Conservation (phyloP, 805 yeast genomes). For the Ogataea saltuana region DNA sequence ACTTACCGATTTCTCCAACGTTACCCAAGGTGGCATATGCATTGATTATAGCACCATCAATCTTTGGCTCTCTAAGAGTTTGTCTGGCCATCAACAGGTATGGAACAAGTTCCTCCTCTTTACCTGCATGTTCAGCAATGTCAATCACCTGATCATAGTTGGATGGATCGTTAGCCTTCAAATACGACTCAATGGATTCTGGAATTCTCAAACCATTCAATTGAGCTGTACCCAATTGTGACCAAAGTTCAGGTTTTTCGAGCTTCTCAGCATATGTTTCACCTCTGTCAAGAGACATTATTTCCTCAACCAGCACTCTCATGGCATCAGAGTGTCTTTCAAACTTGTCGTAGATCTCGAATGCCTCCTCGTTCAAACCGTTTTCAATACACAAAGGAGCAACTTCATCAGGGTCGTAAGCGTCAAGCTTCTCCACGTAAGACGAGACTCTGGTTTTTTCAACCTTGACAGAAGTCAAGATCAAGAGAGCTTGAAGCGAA, state of each 20-base stretch:
- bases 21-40: constrained; percentile 80
- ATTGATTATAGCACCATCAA: constrained; percentile 89
- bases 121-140: constrained; percentile 93
- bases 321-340: constrained; percentile 77
- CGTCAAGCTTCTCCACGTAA: constrained; percentile 86
- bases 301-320: constrained; percentile 87
- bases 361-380: constrained; percentile 89
- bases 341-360: constrained; percentile 85
- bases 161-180: constrained; percentile 87
- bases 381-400: constrained; percentile 90
- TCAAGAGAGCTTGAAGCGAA: constrained; percentile 88
- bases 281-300: constrained; percentile 94
- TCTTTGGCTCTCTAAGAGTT: constrained; percentile 83
- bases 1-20: constrained; percentile 77
- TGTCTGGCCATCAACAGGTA: constrained; percentile 91
- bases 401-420: constrained; percentile 90
- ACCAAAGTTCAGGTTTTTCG: constrained; percentile 87
- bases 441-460: constrained; percentile 82
- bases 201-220: constrained; percentile 88
- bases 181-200: constrained; percentile 89
- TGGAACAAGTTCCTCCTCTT: constrained; percentile 87
- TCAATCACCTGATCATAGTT: constrained; percentile 92
- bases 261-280: constrained; percentile 89
- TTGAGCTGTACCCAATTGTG: constrained; percentile 94
- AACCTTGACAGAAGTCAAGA: constrained; percentile 94